phyloP scores from a whole-genome alignment of 2,329 filamentous ascomycete genomes.

The Lojkania enalia region DNA sequence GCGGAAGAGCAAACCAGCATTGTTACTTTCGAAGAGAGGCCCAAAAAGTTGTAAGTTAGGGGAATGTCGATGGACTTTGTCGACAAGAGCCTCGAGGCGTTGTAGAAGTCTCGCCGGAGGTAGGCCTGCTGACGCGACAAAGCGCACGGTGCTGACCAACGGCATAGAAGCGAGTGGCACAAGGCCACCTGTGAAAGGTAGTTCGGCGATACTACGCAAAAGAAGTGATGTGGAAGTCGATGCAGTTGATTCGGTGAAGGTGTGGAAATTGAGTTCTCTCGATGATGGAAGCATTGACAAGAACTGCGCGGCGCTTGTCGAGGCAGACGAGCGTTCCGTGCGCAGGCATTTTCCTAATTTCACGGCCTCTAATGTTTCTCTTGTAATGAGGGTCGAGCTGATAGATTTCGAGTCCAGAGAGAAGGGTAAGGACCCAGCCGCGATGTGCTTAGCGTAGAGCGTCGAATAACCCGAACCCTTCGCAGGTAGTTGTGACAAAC shows the following conservation, averaged over 20 bases:
- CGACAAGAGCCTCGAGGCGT: slow-evolving; percentile 38
- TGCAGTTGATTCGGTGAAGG: slow-evolving; percentile 19
- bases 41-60: slow-evolving; percentile 34
- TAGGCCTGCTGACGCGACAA: slow-evolving; percentile 33
- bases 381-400: slow-evolving; percentile 32
- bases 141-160: slow-evolving; percentile 28
- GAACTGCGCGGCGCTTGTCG: slow-evolving; percentile 19
- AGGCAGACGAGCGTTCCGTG: slow-evolving; percentile 12
- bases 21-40: slow-evolving; percentile 26
- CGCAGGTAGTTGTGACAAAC: slow-evolving; percentile 25
- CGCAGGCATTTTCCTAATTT: slow-evolving; percentile 23
- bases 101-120: slow-evolving; percentile 35
- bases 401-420: slow-evolving; percentile 20
- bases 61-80: slow-evolving; percentile 36
- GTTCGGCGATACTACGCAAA: slow-evolving; percentile 29
- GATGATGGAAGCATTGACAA: slow-evolving; percentile 31
- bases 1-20: slow-evolving; percentile 30
- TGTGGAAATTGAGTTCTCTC: slow-evolving; percentile 20
- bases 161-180: slow-evolving; percentile 27
- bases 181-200: slow-evolving; percentile 35
- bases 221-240: slow-evolving; percentile 21
- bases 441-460: slow-evolving; percentile 39
- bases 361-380: slow-evolving; percentile 22
- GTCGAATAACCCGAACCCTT: slow-evolving; percentile 31
- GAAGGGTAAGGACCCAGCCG: slow-evolving; percentile 35